Conservation (phyloP, 768 basidiomycete species). For the Pleurotus platypus region DNA sequence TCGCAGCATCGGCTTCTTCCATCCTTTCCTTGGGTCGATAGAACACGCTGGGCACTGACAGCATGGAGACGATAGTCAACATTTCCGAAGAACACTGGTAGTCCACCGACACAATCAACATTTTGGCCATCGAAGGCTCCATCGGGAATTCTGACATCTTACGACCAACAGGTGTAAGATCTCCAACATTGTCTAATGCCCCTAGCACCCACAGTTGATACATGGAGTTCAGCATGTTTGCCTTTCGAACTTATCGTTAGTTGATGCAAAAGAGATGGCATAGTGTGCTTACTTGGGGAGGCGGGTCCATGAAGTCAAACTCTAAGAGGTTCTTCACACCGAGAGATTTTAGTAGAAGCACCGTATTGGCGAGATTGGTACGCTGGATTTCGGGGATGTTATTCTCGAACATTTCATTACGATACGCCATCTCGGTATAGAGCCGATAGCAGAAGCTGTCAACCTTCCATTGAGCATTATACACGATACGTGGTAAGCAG, state of each 20-base stretch:
- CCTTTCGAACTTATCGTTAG: constrained; percentile 34
- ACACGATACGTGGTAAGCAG: background rate
- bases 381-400: constrained; percentile 99
- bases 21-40: constrained; percentile 96
- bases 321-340: constrained; percentile 97
- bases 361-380: constrained; percentile 97
- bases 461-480: background rate
- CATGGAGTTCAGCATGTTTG: constrained; percentile 98
- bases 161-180: constrained; percentile 85
- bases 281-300: constrained; percentile 71
- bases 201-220: constrained; percentile 99
- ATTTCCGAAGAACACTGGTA: constrained; percentile 93
- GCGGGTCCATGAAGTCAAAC: constrained; percentile 99
- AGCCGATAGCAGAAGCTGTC: constrained; percentile 92
- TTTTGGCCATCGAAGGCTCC: constrained; percentile 99
- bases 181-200: constrained; percentile 96
- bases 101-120: constrained; percentile 94
- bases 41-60: constrained; percentile 96
- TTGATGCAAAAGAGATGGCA: background rate
- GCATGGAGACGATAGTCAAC: constrained; percentile 98
- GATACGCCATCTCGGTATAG: constrained; percentile 95
- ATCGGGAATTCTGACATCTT: constrained; percentile 99
- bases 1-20: constrained; percentile 95
- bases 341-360: constrained; percentile 88
- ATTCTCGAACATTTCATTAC: constrained; percentile 93